These are phyloP conservation scores for Flammula alnicola DNA, from an alignment of 1,284 basidiomycete genomes.

Conservation along the genomic window DNA sequence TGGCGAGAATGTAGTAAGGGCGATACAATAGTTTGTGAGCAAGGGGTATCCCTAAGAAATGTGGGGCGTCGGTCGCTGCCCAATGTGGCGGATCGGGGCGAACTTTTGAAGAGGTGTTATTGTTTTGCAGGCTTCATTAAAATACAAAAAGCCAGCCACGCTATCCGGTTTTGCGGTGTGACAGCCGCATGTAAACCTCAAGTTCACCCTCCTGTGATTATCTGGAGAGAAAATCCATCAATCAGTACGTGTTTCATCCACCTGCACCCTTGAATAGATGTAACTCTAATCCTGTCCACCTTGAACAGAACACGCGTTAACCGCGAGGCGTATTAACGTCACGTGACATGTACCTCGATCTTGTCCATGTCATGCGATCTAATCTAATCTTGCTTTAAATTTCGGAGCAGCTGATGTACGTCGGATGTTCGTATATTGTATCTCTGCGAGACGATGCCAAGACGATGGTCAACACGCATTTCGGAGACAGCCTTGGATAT, in stretches of 20 bases:
- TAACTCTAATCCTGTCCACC: conserved; percentile 10
- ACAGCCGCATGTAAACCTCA: conserved; percentile 26
- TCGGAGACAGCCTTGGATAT: too few relatives aligned
- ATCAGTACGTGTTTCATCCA: conserved; percentile 19
- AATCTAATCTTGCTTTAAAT: too few relatives aligned
- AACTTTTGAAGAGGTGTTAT: conserved; percentile 7
- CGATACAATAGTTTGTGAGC: not conserved
- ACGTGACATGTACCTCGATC: too few relatives aligned
- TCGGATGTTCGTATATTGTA: too few relatives aligned
- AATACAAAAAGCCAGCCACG: conserved; percentile 19
- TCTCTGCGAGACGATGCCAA: too few relatives aligned
- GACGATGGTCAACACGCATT: too few relatives aligned
- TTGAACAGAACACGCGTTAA: conserved; percentile 14
- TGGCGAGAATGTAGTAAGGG: not conserved
- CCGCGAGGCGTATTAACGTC: conserved; percentile 20
- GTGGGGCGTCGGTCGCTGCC: not conserved
- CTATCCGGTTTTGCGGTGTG: conserved; percentile 1
- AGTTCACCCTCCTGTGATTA: conserved; percentile 18
- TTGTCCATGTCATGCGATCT: too few relatives aligned
- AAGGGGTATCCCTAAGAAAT: conserved; percentile 4
- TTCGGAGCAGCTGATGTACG: too few relatives aligned
- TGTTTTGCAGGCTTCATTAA: conserved; percentile 14
- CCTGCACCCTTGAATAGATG: not conserved
- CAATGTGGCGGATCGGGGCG: conserved; percentile 8
- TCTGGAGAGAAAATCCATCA: conserved; percentile 15